Conservation (phyloP, 2,329 filamentous ascomycete genomes). For the Amesomyces nigricolor region DNA sequence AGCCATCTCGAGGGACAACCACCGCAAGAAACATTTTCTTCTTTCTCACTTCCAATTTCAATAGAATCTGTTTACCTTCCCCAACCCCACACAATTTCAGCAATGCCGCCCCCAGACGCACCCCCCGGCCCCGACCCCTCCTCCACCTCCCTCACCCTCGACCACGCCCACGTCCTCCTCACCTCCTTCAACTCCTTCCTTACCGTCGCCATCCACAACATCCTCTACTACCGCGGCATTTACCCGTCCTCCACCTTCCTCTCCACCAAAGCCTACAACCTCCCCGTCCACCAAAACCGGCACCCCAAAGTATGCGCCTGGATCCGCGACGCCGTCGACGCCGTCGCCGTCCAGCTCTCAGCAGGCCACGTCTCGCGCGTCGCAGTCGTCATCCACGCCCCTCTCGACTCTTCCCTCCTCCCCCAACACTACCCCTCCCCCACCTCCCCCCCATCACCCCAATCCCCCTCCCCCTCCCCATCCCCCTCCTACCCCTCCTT, state of each 20-base stretch:
- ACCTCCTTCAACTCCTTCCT: slow-evolving; percentile 73
- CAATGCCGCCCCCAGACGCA: neutral
- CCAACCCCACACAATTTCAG: neutral
- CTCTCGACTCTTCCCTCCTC: slow-evolving; percentile 9
- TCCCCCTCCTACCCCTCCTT: neutral
- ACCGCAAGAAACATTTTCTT: neutral
- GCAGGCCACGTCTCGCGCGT: slow-evolving; percentile 45
- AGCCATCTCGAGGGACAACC: neutral
- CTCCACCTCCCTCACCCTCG: slow-evolving; percentile 12
- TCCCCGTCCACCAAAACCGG: slow-evolving; percentile 76
- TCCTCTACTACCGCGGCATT: slow-evolving; percentile 74
- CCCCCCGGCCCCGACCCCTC: neutral
- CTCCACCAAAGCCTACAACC: slow-evolving; percentile 73
- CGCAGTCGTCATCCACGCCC: slow-evolving; percentile 44
- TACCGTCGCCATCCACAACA: slow-evolving; percentile 75
- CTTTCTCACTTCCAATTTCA: neutral
- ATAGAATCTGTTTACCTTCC: neutral
- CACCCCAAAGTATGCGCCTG: slow-evolving; percentile 82
- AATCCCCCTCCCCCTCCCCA: slow-evolving; percentile 17
- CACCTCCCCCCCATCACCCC: neutral
- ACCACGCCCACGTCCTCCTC: slow-evolving; percentile 48
- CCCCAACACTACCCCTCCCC: neutral
- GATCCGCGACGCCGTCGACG: slow-evolving; percentile 73
- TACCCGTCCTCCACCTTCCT: slow-evolving; percentile 77
- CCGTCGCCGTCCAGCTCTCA: slow-evolving; percentile 65